phyloP scores from a whole-genome alignment of 768 basidiomycete genomes.

The Rhodotorula toruloides region DNA sequence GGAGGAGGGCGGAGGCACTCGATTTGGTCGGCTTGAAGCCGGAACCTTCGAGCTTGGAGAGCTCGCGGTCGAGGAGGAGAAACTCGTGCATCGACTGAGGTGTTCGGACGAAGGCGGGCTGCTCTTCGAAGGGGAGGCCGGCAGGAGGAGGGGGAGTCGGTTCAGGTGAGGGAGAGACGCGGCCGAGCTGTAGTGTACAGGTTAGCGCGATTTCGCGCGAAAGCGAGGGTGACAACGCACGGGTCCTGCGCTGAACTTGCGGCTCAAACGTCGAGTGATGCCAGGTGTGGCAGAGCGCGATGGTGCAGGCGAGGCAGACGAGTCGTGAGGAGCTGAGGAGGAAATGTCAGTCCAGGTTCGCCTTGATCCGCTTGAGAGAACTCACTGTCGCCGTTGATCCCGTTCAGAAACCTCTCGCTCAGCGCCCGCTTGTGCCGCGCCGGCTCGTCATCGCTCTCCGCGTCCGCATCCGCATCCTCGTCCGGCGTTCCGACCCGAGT shows the following conservation, averaged over 20 bases:
- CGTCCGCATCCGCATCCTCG: conserved; percentile 30
- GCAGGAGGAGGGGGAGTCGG: not conserved
- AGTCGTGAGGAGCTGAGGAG: conserved; percentile 15
- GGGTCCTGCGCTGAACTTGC: conserved; percentile 21
- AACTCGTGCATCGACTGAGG: conserved; percentile 31
- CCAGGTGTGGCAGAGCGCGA: conserved; percentile 18
- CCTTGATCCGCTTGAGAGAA: too few species aligned
- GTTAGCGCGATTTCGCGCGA: too few species aligned
- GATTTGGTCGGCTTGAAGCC: conserved; percentile 7
- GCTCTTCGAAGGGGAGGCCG: conserved; percentile 31
- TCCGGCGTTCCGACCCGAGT: conserved; percentile 28
- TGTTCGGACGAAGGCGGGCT: conserved; percentile 33
- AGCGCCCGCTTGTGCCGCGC: conserved; percentile 20
- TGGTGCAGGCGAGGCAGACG: conserved; percentile 23
- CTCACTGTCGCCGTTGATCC: conserved; percentile 29
- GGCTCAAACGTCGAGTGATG: not conserved
- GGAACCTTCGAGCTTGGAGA: conserved; percentile 25
- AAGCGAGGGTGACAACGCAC: not conserved
- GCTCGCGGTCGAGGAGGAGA: conserved; percentile 32
- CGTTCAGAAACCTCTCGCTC: conserved; percentile 23
- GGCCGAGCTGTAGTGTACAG: conserved; percentile 27
- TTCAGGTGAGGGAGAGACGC: conserved; percentile 18
- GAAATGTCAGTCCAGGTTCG: too few species aligned
- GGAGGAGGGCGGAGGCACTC: conserved; percentile 14
- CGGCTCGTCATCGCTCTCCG: conserved; percentile 32